phyloP scores from a whole-genome alignment of 2,329 filamentous ascomycete species.

The Fusarium sp. region DNA sequence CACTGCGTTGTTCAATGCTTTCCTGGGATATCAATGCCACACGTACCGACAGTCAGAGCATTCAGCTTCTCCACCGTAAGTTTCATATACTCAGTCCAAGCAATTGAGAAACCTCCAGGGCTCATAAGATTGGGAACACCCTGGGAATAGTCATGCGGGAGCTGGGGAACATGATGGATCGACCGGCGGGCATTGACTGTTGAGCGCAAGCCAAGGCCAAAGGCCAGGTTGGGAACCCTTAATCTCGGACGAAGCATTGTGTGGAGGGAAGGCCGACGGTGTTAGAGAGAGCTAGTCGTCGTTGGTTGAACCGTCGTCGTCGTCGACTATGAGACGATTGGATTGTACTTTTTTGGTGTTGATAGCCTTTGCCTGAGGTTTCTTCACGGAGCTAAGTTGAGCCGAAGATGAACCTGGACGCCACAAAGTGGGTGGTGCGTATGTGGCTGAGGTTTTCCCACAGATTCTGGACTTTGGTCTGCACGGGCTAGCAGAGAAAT shows the following conservation, averaged over 20 bases:
- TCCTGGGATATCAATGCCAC: not conserved
- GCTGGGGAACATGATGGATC: constrained; percentile 60
- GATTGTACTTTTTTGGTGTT: constrained; percentile 37
- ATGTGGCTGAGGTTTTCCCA: constrained; percentile 6
- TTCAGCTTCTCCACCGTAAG: constrained; percentile 82
- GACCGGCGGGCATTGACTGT: constrained; percentile 52
- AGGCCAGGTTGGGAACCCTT: constrained; percentile 60
- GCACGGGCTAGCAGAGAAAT: not conserved
- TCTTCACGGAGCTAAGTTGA: constrained; percentile 35
- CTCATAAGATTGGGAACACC: constrained; percentile 79
- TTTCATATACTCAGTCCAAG: constrained; percentile 86
- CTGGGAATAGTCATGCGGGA: constrained; percentile 59
- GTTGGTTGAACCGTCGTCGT: constrained; percentile 18
- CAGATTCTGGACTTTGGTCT: not conserved
- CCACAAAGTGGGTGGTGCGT: constrained; percentile 1
- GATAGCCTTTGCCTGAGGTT: constrained; percentile 32
- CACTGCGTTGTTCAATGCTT: constrained; percentile 11
- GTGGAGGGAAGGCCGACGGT: constrained; percentile 1
- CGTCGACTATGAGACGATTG: constrained; percentile 22
- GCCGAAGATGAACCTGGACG: constrained; percentile 11
- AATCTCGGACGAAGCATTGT: constrained; percentile 65
- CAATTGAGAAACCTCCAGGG: constrained; percentile 74
- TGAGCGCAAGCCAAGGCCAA: constrained; percentile 51
- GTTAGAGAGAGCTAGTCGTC: constrained; percentile 10
- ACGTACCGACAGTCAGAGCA: constrained; percentile 75